Base-by-base conservation (phyloP, 202 grass and related monocot species). In the Panicum hallii region DNA sequence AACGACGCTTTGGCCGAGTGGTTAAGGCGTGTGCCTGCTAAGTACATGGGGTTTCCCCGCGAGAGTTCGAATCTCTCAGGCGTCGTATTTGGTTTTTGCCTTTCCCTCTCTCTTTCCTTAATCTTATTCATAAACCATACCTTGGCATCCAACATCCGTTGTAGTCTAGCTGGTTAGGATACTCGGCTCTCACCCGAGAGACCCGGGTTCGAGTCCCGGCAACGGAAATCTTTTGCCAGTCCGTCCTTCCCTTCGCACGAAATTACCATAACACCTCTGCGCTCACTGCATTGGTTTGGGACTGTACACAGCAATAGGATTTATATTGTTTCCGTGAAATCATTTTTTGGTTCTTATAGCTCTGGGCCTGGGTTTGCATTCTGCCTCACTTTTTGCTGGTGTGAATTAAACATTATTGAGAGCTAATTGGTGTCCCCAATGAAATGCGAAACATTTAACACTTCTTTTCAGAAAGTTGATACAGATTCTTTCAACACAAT, bases 1-100 rank as follows among this genome's bases (percentile, higher is more conserved):
- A 26, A 63, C n/a, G 74, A 77, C 85, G 86, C 80, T 93, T 95
- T 93, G 90, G 88, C 89, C 84, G 86, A 91, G 90, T 95, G 86
- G 84, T 89, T 91, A 93, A 95, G 93, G 88, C 90, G 90, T 95
- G 90, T 95, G 88, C 93, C 90, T 92, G 90, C 88, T 95, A 96
- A 89, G 90, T 96, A 91, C 89, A 96, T 96, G 94, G 90, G 91
- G 89, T 93, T 84, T 91, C 74, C 89, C 91, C 82, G 90, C 90
- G 86, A 93, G 92, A 94, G 90, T 94, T 92, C 84, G 90, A 94
- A 97, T 97, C 84, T 97, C 91, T 97, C 91, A 89, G 88, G 79
- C 75, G 79, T 46, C 66, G 40, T 15, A 2, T 1, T 20, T 2
- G 1, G 1, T 13, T 45, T 42, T 22, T 1, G 4, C 0, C 22